A percentile compares a stretch with the other conserved stretches of the same genome.
Conservation (phyloP, 208 protist species). For the Plasmodiophora brassicae region DNA sequence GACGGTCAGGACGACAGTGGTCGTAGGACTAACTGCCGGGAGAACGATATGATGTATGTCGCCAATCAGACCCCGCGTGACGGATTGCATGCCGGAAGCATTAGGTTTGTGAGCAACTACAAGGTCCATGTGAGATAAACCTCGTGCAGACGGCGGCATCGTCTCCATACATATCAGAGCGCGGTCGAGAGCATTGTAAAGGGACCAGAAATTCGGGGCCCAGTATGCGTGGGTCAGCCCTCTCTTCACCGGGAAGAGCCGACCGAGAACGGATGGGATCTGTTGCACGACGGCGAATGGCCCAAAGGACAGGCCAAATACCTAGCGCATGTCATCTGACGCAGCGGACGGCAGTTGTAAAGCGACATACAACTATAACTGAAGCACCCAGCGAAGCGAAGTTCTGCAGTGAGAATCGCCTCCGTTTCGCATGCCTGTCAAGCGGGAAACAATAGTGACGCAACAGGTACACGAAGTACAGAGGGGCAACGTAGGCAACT, state of each 20-base stretch:
- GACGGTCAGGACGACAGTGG: conserved; percentile 5
- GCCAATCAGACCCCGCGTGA: neutral
- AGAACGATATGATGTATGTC: conserved; percentile 32
- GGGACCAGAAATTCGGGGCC: conserved; percentile 76
- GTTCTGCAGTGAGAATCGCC: neutral
- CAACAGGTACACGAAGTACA: conserved; percentile 66
- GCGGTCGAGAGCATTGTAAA: conserved; percentile 64
- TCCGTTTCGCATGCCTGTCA: neutral
- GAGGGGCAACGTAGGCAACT: conserved; percentile 66
- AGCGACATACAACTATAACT: neutral
- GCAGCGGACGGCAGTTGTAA: neutral
- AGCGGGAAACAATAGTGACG: conserved; percentile 56
- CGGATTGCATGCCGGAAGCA: neutral
- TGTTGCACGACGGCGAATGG: conserved; percentile 16
- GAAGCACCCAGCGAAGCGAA: conserved; percentile 4
- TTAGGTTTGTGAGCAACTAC: neutral
- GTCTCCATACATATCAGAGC: conserved; percentile 39
- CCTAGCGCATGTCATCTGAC: neutral
- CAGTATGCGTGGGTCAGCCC: conserved; percentile 77
- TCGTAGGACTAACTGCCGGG: neutral
- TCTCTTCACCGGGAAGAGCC: conserved; percentile 71
- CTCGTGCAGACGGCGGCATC: neutral
- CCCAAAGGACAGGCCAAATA: neutral
- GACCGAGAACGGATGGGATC: conserved; percentile 46
- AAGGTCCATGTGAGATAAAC: too few relatives aligned